These are phyloP conservation scores for Neurospora africana DNA, from an alignment of 495 filamentous ascomycete species.

Conservation along the genomic window DNA sequence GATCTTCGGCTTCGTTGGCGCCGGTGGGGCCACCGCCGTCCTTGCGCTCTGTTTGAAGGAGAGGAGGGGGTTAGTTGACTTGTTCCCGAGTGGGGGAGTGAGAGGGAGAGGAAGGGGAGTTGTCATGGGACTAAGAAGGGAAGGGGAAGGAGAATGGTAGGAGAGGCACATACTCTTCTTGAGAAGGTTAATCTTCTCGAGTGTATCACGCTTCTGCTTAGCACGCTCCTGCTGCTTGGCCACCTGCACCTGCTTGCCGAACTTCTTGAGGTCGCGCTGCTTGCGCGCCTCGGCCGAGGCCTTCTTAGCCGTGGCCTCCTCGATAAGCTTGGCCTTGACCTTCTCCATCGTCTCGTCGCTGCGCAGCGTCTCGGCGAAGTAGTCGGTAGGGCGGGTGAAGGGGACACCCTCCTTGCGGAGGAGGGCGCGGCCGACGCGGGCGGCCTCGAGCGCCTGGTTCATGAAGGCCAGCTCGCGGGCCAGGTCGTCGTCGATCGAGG, in stretches of 20 bases:
- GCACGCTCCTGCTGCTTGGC: constrained; percentile 88
- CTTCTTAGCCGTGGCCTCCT: constrained; percentile 87
- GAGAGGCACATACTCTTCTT: constrained; percentile 68
- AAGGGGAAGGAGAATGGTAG: not conserved
- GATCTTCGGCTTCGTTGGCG: constrained; percentile 73
- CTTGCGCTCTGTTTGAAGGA: constrained; percentile 59
- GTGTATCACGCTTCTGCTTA: constrained; percentile 78
- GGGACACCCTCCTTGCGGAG: constrained; percentile 73
- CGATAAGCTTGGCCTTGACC: constrained; percentile 86
- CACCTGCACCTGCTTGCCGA: constrained; percentile 96
- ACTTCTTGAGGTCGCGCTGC: constrained; percentile 94
- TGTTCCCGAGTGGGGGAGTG: not conserved
- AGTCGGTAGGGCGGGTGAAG: constrained; percentile 83
- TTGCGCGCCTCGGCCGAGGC: constrained; percentile 81
- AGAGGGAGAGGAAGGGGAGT: not conserved
- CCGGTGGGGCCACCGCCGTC: constrained; percentile 50
- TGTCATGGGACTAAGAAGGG: not conserved
- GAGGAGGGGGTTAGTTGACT: not conserved
- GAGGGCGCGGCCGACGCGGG: constrained; percentile 53
- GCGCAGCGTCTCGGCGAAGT: constrained; percentile 98
- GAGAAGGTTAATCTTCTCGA: constrained; percentile 86
- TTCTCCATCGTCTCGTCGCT: constrained; percentile 95
- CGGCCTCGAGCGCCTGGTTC: constrained; percentile 76
- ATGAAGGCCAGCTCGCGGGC: constrained; percentile 86
- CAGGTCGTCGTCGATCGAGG: constrained; percentile 76